phyloP scores from a whole-genome alignment of 148 eudicot species.

The Diospyros kaki region DNA sequence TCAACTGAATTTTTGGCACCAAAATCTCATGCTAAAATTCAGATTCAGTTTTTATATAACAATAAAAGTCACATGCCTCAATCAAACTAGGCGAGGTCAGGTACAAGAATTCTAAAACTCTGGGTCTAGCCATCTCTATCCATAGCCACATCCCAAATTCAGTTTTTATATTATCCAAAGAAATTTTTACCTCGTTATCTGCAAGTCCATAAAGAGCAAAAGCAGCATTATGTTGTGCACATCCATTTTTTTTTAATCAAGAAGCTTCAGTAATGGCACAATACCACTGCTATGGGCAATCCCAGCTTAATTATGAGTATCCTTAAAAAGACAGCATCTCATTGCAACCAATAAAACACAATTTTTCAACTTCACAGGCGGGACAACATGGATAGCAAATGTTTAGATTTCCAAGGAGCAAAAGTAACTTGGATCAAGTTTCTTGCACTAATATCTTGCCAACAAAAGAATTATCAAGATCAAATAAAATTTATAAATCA shows the following conservation, averaged over 20 bases:
- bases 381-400: background rate
- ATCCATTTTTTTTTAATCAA: slow-evolving; percentile 70
- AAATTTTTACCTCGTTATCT: slow-evolving; percentile 72
- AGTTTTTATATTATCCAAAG: background rate
- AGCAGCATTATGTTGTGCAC: slow-evolving; percentile 93
- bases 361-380: background rate
- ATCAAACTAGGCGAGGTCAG: too few species aligned
- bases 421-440: too few species aligned
- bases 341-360: slow-evolving; percentile 1
- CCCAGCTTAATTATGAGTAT: slow-evolving; percentile 91
- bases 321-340: slow-evolving; percentile 38
- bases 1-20: too few species aligned
- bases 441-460: background rate
- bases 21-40: too few species aligned
- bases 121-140: too few species aligned
- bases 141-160: background rate
- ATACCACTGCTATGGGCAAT: slow-evolving; percentile 80
- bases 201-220: slow-evolving; percentile 96
- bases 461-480: background rate
- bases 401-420: background rate
- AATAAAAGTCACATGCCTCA: too few species aligned
- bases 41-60: too few species aligned
- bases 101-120: too few species aligned
- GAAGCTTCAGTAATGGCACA: slow-evolving; percentile 70
- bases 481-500: background rate